Conservation (phyloP, 2,329 filamentous ascomycete genomes). For the Coniochaeta prunicola region DNA sequence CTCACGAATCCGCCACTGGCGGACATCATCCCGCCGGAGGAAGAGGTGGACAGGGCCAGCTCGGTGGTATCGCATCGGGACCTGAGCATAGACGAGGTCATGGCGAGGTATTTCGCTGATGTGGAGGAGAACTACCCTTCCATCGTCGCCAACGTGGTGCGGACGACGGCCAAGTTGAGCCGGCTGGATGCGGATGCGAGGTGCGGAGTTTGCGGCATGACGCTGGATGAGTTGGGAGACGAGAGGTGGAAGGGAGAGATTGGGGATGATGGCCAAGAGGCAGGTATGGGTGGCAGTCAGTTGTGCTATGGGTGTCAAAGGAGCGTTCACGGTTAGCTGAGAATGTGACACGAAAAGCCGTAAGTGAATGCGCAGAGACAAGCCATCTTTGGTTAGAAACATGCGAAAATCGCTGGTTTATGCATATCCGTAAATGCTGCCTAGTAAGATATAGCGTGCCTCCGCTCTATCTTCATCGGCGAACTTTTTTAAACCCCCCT, state of each 20-base stretch:
- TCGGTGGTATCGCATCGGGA: conserved; percentile 60
- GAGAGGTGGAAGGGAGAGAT: conserved; percentile 56
- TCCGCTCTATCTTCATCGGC: background rate
- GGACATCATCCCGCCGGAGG: conserved; percentile 29
- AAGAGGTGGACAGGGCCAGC: conserved; percentile 9
- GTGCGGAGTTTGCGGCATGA: conserved; percentile 67
- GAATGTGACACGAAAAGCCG: background rate
- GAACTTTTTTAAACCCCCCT: background rate
- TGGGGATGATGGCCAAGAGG: conserved; percentile 31
- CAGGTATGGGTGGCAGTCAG: conserved; percentile 20
- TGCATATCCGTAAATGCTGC: background rate
- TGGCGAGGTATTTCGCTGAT: conserved; percentile 79
- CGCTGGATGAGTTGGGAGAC: conserved; percentile 55
- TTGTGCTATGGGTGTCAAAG: conserved; percentile 72
- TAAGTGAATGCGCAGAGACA: background rate
- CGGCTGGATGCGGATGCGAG: conserved; percentile 28
- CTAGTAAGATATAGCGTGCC: background rate
- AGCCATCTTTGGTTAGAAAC: background rate
- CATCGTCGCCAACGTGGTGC: conserved; percentile 91
- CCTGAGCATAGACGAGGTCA: conserved; percentile 84
- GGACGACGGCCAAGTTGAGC: conserved; percentile 77
- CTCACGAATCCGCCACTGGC: conserved; percentile 44
- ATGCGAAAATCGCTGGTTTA: background rate
- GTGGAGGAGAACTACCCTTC: conserved; percentile 83
- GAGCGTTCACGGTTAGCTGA: conserved; percentile 37